Percentiles rank a stretch among this genome's conserved stretches.
phyloP scores from a whole-genome alignment of 805 yeast genomes.

The Sugiyamaella mastotermitis region DNA sequence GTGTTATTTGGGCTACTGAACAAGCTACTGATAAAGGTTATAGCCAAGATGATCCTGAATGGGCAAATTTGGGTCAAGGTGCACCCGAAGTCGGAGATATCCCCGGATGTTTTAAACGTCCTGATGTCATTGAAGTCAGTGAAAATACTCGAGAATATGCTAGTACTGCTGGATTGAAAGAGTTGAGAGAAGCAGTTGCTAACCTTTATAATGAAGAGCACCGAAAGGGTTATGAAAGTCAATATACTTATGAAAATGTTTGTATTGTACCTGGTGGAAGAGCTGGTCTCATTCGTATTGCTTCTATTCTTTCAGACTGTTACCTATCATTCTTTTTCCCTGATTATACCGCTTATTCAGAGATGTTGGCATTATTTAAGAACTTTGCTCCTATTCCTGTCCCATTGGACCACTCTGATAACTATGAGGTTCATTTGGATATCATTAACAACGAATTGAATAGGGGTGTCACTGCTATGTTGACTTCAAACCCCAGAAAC shows the following conservation, averaged over 20 bases:
- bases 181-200: constrained; percentile 53
- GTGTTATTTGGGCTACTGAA: constrained; percentile 61
- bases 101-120: constrained; percentile 53
- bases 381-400: constrained; percentile 60
- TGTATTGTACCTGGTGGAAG: constrained; percentile 62
- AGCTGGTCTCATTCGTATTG: constrained; percentile 57
- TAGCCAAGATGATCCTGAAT: constrained; percentile 33
- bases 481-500: constrained; percentile 55
- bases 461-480: constrained; percentile 52
- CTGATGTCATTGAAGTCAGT: constrained; percentile 41
- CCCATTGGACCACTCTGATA: constrained; percentile 51
- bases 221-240: constrained; percentile 42
- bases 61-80: constrained; percentile 63
- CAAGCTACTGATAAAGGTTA: constrained; percentile 54
- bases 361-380: constrained; percentile 56
- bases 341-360: constrained; percentile 61
- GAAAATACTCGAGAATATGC: constrained; percentile 50
- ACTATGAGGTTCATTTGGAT: constrained; percentile 49
- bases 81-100: constrained; percentile 60
- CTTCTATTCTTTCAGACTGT: constrained; percentile 53
- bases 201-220: constrained; percentile 49
- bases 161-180: constrained; percentile 53
- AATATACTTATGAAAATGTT: constrained; percentile 53
- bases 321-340: constrained; percentile 56
- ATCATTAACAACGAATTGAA: constrained; percentile 45